Evolutionary conservation across 2,329 filamentous ascomycete species (phyloP), one percentile per base, ranked within the genome.

Genomic region (Sporothrix inflata): DNA sequence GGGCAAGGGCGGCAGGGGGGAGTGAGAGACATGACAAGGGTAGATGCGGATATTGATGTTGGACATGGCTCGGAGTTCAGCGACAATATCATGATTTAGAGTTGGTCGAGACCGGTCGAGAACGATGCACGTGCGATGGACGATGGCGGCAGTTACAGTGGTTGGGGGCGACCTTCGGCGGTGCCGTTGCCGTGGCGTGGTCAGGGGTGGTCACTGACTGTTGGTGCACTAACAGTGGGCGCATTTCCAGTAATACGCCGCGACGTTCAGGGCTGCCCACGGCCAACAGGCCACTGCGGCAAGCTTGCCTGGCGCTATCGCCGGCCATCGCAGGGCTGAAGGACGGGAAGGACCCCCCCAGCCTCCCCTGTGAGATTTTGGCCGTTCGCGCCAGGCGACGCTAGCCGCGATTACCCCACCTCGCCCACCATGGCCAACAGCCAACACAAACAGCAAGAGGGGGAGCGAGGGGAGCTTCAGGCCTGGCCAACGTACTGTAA

Each of bases 351-450:
- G 12, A 63, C 34, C 60, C 60, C 38, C n/a, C n/a, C n/a, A n/a
- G n/a, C n/a, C n/a, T 40, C 60, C 19, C 60, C 38, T 38, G 16
- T 30, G n/a, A 65, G 40, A 24, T 27, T 34, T 34, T 34, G 30
- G 30, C 6, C 57, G 55, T 30, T 19, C 30, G 6, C 57, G 27
- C 27, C 53, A 38, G 57, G 57, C 57, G 34, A 61, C 40, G 61
- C 61, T 65, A 65, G 61, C 61, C 60, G 61, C 19, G 24, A 40
- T 21, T 34, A 38, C 65, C 65, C 65, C 65, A 40, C 63, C 21
- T 34, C 12, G n/a, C 65, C 65, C 65, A 40, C 63, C 21, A 49
- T 21, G 11, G 11, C 12, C 14, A 4, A 47, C n/a, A 66, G n/a
- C 30, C 27, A 38, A n/a, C 14, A 38, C 14, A 38, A 7, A 61